Conservation (phyloP, 257 asterid species). For the Coffea canephora region DNA sequence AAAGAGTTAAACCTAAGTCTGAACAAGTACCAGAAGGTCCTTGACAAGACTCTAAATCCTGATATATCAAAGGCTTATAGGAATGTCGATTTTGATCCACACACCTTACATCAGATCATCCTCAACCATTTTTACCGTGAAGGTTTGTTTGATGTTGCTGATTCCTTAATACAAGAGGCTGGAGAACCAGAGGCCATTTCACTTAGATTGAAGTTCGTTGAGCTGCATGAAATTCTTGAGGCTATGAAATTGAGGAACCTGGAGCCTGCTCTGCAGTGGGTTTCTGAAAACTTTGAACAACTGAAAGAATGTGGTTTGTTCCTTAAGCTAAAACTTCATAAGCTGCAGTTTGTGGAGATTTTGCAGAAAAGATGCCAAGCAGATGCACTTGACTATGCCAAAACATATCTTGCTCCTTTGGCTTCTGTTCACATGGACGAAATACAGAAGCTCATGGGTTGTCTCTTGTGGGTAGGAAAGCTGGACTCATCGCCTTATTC, state of each 20-base stretch:
- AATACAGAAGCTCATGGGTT: slow-evolving; percentile 48
- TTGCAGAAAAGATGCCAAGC: slow-evolving; percentile 31
- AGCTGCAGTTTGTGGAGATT: slow-evolving; percentile 42
- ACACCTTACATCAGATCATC: slow-evolving; percentile 43
- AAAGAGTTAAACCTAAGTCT: slow-evolving; percentile 38
- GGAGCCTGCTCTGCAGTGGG: slow-evolving; percentile 59
- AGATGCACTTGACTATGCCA: slow-evolving; percentile 46
- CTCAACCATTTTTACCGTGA: slow-evolving; percentile 50
- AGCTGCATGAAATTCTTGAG: slow-evolving; percentile 47
- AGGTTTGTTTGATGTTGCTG: slow-evolving; percentile 46
- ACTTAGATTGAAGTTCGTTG: slow-evolving; percentile 39
- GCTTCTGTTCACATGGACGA: slow-evolving; percentile 40
- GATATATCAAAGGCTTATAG: slow-evolving; percentile 53
- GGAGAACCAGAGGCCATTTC: slow-evolving; percentile 46
- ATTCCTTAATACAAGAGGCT: slow-evolving; percentile 50
- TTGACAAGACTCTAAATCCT: slow-evolving; percentile 41
- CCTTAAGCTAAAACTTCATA: slow-evolving; percentile 54
- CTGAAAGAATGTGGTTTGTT: slow-evolving; percentile 32
- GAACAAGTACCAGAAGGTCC: slow-evolving; percentile 36
- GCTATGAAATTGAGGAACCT: slow-evolving; percentile 43
- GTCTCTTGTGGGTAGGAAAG: slow-evolving; percentile 56
- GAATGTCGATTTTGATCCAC: slow-evolving; percentile 41
- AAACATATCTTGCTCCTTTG: slow-evolving; percentile 39
- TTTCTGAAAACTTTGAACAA: slow-evolving; percentile 36
- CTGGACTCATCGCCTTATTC: slow-evolving; percentile 54